Evolutionary conservation across 1,139 yeast species (phyloP), one percentile per base, ranked within the genome.

Genomic region (Hyphopichia buzzinii): DNA sequence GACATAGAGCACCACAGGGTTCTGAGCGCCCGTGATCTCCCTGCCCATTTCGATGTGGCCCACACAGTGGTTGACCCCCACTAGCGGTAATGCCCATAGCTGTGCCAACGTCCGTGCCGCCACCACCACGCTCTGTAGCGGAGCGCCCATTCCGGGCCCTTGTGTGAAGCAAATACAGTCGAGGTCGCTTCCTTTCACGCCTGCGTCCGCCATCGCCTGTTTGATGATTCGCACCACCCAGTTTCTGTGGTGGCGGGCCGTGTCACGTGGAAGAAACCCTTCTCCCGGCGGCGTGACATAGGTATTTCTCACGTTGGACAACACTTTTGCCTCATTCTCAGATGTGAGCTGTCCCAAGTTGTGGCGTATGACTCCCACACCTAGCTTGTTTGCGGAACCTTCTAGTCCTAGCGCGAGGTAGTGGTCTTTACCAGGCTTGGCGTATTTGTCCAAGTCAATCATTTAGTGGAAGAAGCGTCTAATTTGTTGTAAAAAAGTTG

Each of bases 91-190:
- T 4, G 76, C 55, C 95, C 96, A 89, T 51, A 92, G 56, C 47
- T 84, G 80, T 14, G 92, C 71, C 32, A 90, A 64, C 0, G 97
- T 82, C 52, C 99, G 71, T 2, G 98, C 98, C 1, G 95, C 95
- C 31, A 92, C 72, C 2, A 85, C 97, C 27, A 89, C 97, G 44
- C 94, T 81, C 50, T 92, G 96, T 39, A 92, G 66, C 0, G 98
- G 99, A 1, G 97, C 97, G 3, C 98, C 99, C 98, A 92, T 94
- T 2, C 99, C 99, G 0, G 98, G 98, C 4, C 98, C 99, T 59
- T 86, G 95, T 2, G 97, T 92, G 58, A 90, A 92, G 58, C 97
- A 89, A 37, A 92, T 85, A 49, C 95, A 89, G 59, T 90, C 96
- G 19, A 92, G 62, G 35, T 88, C 94, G 2, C 55, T 35, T 0